Conservation (phyloP, 106 monocot species). For the Amphibolis antarctica region DNA sequence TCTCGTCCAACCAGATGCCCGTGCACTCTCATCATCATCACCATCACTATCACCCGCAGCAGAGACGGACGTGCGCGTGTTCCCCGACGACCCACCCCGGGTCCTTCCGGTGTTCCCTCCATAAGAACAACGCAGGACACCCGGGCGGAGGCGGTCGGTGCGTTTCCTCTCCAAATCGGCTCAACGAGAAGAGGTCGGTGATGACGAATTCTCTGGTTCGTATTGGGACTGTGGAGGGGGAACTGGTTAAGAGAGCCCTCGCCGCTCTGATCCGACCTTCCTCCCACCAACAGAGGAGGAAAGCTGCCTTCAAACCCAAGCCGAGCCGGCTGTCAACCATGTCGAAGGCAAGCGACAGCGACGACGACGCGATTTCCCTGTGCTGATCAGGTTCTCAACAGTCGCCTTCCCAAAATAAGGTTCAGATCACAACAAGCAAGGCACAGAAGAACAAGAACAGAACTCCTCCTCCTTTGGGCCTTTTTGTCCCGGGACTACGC, state of each 20-base stretch:
- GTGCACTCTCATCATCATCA: neutral
- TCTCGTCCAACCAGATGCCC: no score
- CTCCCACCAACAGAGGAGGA: slow-evolving; percentile 62
- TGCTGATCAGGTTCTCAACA: no score
- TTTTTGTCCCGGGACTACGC: no score
- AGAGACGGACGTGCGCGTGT: slow-evolving; percentile 50
- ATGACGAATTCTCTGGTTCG: slow-evolving; percentile 91
- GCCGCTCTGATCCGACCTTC: slow-evolving; percentile 73
- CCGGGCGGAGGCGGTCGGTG: neutral
- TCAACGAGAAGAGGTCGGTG: slow-evolving; percentile 58
- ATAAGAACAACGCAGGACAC: slow-evolving; percentile 26
- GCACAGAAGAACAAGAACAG: no score
- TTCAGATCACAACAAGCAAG: no score
- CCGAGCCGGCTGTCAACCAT: slow-evolving; percentile 69
- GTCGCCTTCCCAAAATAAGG: no score
- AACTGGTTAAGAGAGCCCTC: slow-evolving; percentile 65
- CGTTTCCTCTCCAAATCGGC: slow-evolving; percentile 23
- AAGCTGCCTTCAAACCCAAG: slow-evolving; percentile 52
- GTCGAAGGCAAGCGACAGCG: slow-evolving; percentile 21
- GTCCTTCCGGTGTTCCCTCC: slow-evolving; percentile 76
- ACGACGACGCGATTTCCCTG: neutral
- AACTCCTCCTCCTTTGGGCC: no score
- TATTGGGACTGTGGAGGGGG: slow-evolving; percentile 83
- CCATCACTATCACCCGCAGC: neutral
- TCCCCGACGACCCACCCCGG: slow-evolving; percentile 81